Base-by-base conservation (phyloP, 331 rosid genomes). In the Stylosanthes scabra region DNA sequence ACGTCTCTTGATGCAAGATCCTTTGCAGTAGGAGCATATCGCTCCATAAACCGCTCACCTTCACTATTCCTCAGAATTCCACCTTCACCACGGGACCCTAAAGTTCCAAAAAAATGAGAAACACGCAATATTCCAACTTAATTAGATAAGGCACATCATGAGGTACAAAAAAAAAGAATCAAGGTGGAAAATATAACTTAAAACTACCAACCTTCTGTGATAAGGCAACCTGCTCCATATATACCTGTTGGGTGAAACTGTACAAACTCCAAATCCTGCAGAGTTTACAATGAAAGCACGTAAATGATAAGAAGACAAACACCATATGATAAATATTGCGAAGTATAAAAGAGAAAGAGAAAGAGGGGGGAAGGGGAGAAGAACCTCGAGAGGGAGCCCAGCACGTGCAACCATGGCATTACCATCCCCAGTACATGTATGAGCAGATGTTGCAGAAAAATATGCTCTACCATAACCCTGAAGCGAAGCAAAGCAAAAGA, bases 81-180 rank as follows among this genome's bases (percentile, higher is more conserved):
- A 82, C 99, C 99, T 84, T 94, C 99, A 55, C 99, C 97, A 25
- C 97, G 96, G 74, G 99, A 94, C 71, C 99, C 99, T 94, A 80
- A 47, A 77, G 78, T 40, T 65, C 64, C 81, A 84, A 71, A 75
- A 69, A 65, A 39, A 73, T 75, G 46, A 62, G 70, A 59, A 41
- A 80, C 76, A 45, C 69, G 45, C 58, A 34, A 16, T 15, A 46
- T 67, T 77, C 66, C 58, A 63, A 69, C 28, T 51, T 71, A n/a
- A 44, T 50, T 7, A 27, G 60, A 63, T 16, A 50, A 67, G 66
- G 59, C 40, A 56, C 5, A 63, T 59, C n/a, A 63, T 51, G 31
- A 52, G 41, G 64, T 58, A 12, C 78, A 80, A 78, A 58, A 37
- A 59, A 66, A 28, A 45, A 75, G 66, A 70, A 9, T 9, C 68